Evolutionary conservation across 495 filamentous ascomycete genomes (phyloP).

Genomic region (Neohortaea acidophila): DNA sequence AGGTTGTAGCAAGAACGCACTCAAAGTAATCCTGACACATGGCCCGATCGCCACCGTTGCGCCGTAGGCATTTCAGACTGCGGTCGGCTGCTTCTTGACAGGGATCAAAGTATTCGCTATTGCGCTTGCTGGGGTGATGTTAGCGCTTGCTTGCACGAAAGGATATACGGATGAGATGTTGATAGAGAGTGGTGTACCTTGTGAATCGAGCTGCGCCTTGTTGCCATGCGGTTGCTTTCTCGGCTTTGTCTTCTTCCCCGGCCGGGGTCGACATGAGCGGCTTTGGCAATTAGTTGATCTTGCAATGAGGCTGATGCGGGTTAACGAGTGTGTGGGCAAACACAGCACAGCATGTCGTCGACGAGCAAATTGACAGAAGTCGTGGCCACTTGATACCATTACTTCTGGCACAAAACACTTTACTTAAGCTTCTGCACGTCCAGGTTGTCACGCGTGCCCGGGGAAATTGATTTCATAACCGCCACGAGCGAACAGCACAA

Average conservation of each 20-base stretch:
- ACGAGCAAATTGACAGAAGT: too few species aligned
- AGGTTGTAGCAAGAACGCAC: slow-evolving; percentile 34
- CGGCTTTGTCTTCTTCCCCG: not conserved
- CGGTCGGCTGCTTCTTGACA: slow-evolving; percentile 85
- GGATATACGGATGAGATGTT: not conserved
- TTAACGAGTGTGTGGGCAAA: too few species aligned
- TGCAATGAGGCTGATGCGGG: too few species aligned
- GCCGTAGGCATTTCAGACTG: slow-evolving; percentile 71
- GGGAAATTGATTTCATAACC: too few species aligned
- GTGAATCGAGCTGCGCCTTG: slow-evolving; percentile 8
- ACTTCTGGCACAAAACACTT: too few species aligned
- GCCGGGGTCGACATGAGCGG: not conserved
- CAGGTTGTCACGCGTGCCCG: too few species aligned
- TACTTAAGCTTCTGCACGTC: too few species aligned
- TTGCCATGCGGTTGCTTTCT: slow-evolving; percentile 7
- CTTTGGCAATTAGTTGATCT: not conserved
- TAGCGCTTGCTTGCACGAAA: too few species aligned
- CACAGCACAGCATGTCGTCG: too few species aligned
- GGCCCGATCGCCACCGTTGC: slow-evolving; percentile 69
- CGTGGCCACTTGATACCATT: too few species aligned
- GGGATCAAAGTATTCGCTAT: slow-evolving; percentile 81
- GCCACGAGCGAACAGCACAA: too few species aligned
- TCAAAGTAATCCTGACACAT: slow-evolving; percentile 91
- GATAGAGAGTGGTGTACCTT: not conserved
- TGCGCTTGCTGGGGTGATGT: slow-evolving; percentile 46